Evolutionary conservation across 805 yeast genomes (phyloP), one percentile per base, ranked within the genome.

Genomic region (Kodamaea kaohsiungensis): DNA sequence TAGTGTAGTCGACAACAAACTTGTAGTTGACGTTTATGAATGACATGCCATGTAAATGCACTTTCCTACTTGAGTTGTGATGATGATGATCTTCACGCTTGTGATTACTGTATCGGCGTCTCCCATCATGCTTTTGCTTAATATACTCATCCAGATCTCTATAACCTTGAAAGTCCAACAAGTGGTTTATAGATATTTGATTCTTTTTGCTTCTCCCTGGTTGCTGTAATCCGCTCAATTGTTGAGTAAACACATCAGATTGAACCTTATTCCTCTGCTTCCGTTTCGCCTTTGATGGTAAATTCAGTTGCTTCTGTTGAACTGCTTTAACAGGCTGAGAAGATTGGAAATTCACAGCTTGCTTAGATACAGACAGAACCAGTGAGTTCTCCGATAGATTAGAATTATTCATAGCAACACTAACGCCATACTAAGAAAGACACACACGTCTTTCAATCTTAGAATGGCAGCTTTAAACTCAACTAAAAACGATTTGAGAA

Each of bases 11-110:
- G n/a, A 93, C 88, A 16, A 93, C 81, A 62, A 95, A 88, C 60
- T 90, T 83, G 66, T 87, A 92, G 66, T 88, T 87, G 17, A 91
- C 93, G 65, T 93, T 95, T 55, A 91, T 86, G 60, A 84, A 88
- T 2, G 82, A 74, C 71, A 85, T 81, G 0, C 93, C 93, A 4
- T 78, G 77, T 15, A 88, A 67, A 55, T 80, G 83, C 6, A 84
- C 67, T 51, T 66, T 71, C 35, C 13, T 30, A 12, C 35, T 30
- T 8, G 3, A 10, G 35, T 30, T 30, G 35, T 30, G 35, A 30
- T 30, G 35, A 13, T 30, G 35, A 30, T 30, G 35, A 13, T 59
- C 58, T 38, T 48, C 45, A 25, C 39, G 19, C 54, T 46, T 25
- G 7, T 46, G 43, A 15, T 43, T 25, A 47, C 22, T 60, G 42